Evolutionary conservation across 306 rosid genomes (phyloP).

Genomic region (Medicago arabica): DNA sequence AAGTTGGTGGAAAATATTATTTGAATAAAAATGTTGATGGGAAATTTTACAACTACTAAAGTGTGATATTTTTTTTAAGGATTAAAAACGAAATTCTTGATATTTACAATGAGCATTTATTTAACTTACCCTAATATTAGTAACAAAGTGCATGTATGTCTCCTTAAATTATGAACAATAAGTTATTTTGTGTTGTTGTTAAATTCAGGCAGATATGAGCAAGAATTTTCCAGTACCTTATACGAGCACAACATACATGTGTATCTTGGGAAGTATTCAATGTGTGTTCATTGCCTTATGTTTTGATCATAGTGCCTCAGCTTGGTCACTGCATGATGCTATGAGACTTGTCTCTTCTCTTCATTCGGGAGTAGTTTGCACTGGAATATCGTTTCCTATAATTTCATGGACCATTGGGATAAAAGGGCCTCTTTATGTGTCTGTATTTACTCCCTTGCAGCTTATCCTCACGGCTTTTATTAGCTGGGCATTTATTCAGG

Average conservation of each 20-base stretch:
- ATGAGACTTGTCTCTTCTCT: conserved; percentile 59
- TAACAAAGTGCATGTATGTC: too few species aligned
- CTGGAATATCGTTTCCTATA: conserved; percentile 66
- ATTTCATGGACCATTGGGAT: conserved; percentile 80
- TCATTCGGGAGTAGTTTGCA: conserved; percentile 69
- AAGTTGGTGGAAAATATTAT: too few species aligned
- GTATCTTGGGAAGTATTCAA: conserved; percentile 63
- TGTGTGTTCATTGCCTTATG: conserved; percentile 62
- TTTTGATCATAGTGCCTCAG: conserved; percentile 52
- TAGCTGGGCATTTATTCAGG: conserved; percentile 76
- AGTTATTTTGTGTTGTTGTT: too few species aligned
- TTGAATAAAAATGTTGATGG: too few species aligned
- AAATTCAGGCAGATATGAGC: conserved; percentile 66
- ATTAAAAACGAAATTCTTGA: too few species aligned
- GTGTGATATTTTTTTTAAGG: too few species aligned
- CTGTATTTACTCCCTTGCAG: conserved; percentile 71
- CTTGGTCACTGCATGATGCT: conserved; percentile 64
- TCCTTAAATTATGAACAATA: too few species aligned
- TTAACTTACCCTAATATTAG: too few species aligned
- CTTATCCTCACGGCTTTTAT: conserved; percentile 68
- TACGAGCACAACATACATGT: conserved; percentile 67
- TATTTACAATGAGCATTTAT: too few species aligned
- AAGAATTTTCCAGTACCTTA: conserved; percentile 75
- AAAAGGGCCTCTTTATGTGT: conserved; percentile 81
- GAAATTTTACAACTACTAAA: too few species aligned